Conservation (phyloP, 73 alveolate genomes). For the Symbiodinium natans region DNA sequence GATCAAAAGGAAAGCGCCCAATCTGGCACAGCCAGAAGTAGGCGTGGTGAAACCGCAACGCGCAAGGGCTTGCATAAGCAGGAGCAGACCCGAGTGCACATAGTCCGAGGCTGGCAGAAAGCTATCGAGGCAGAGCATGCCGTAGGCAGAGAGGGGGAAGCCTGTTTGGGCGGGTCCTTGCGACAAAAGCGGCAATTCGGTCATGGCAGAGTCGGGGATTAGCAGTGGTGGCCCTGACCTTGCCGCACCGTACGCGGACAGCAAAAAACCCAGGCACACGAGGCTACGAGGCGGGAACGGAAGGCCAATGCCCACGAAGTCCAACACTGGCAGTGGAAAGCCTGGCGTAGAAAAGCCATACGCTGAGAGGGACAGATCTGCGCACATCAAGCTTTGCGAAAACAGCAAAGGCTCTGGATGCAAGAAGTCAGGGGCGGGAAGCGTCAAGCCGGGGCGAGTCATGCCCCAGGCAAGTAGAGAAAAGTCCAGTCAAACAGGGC, state of each 20-base stretch:
- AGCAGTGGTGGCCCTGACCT: background rate
- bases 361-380: background rate
- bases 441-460: constrained; percentile 1
- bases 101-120: background rate
- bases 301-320: background rate
- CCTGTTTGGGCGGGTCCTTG: background rate
- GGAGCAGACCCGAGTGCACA: background rate
- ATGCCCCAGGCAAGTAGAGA: background rate
- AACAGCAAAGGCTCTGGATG: background rate
- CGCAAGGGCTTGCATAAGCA: background rate
- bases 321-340: background rate
- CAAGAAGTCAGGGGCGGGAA: constrained; percentile 25
- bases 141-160: background rate
- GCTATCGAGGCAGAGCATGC: background rate
- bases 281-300: background rate
- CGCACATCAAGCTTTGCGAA: background rate
- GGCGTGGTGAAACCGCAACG: constrained; percentile 11
- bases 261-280: background rate
- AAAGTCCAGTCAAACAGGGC: background rate
- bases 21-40: constrained; percentile 62
- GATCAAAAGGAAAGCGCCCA: background rate
- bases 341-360: constrained; percentile 27
- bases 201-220: background rate
- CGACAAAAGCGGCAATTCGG: background rate
- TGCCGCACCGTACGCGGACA: constrained; percentile 32